Base-by-base conservation (phyloP, 2,329 filamentous ascomycete species). In the Fusarium caatingaense region DNA sequence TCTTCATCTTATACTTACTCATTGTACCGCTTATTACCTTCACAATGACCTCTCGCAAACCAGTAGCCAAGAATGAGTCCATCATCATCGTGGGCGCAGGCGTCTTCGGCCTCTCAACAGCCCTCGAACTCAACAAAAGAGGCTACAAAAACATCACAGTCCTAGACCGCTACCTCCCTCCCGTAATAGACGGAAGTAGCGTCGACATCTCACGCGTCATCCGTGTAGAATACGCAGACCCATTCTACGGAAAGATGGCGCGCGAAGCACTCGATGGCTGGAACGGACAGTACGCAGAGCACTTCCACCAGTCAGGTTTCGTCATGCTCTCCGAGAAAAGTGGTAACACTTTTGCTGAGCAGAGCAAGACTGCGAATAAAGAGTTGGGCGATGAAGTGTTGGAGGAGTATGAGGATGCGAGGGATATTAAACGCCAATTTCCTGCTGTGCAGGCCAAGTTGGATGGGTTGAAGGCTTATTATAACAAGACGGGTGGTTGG, bases 171-270 rank as follows among this genome's bases (percentile, higher is more conserved):
- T 76, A 75, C 51, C 66, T 78, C 0, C 80, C 81, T 6, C 80
- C 81, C 0, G 77, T 78, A 3, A 68, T 74, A 5, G 79, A 82
- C 15, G 78, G 78, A 28, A 80, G 80, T 58, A 81, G 79, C 46
- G 79, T 81, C n/a, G 80, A 83, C 60, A 76, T 80, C 20, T 82
- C 81, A 8, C 79, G 81, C 20, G 77, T 82, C 59, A 77, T 83
- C 45, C 78, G 81, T 8, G 71, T 79, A 46, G 91, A 93, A 79
- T 93, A 93, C 72, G 88, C 89, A 15, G 85, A 90, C 69, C 78
- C 84, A 0, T 82, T 87, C 16, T 93, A 93, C 73, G 84, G 87
- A 7, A 80, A 81, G 45, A 85, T 93, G 55, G 90, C 87, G 6
- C 66, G 66, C 16, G 76, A 79, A 51, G 75, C 78, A 5, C 62